phyloP scores from a whole-genome alignment of 1,139 yeast species.

The Citeromyces hawaiiensis region DNA sequence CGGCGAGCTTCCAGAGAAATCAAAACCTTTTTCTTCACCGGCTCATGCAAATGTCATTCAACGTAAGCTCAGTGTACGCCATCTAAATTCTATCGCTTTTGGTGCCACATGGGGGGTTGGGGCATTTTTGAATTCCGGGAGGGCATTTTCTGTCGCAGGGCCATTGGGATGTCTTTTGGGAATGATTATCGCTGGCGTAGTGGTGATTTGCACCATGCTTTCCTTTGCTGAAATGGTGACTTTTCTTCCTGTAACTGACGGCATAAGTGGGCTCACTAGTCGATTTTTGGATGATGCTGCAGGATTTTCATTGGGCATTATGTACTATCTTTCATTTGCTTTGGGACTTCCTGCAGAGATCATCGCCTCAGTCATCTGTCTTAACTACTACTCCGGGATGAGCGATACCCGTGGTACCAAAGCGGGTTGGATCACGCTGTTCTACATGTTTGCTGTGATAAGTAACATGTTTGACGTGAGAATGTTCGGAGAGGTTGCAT shows the following conservation, averaged over 20 bases:
- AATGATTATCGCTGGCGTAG: constrained; percentile 42
- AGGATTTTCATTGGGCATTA: constrained; percentile 64
- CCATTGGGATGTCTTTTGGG: constrained; percentile 64
- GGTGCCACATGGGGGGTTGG: constrained; percentile 72
- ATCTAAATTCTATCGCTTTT: constrained; percentile 59
- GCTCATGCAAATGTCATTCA: constrained; percentile 13
- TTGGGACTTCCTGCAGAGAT: constrained; percentile 62
- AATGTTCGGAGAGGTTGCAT: constrained; percentile 56
- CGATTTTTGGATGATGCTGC: constrained; percentile 66
- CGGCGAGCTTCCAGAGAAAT: background rate
- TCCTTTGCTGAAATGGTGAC: constrained; percentile 74
- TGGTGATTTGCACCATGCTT: constrained; percentile 48
- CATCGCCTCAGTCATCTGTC: constrained; percentile 55
- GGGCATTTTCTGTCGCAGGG: constrained; percentile 56
- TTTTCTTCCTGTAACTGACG: constrained; percentile 58
- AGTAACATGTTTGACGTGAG: constrained; percentile 46
- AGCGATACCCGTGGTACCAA: constrained; percentile 30
- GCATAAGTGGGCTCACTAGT: constrained; percentile 52
- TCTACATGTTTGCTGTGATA: constrained; percentile 23
- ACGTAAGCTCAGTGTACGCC: constrained; percentile 45
- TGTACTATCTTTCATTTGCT: constrained; percentile 56
- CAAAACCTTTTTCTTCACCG: background rate
- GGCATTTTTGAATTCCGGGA: constrained; percentile 49
- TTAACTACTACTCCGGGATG: constrained; percentile 41
- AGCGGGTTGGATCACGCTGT: constrained; percentile 43